A percentile compares a stretch with the other conserved stretches of the same genome.
phyloP scores from a whole-genome alignment of 176 grass and related monocot genomes.

The Elymus sibiricus region DNA sequence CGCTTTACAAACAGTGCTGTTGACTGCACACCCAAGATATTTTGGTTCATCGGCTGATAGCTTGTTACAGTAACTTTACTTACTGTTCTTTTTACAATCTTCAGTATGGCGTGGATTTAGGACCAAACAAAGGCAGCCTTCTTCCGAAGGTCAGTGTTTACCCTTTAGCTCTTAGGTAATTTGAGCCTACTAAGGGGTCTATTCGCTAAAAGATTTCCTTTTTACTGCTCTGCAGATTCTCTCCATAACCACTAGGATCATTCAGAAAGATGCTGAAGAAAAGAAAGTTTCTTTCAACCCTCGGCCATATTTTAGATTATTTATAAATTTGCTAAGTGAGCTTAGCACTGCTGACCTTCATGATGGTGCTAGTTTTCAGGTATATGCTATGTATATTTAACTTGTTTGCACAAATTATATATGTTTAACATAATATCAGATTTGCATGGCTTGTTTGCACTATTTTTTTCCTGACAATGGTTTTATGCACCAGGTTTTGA shows the following conservation, averaged over 20 bases:
- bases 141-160: constrained; percentile 67
- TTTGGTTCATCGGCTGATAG: background rate
- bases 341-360: constrained; percentile 65
- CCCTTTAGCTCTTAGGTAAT: background rate
- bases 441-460: background rate
- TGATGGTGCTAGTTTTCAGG: constrained; percentile 80
- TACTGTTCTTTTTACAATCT: constrained; percentile 28
- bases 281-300: constrained; percentile 85
- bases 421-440: background rate
- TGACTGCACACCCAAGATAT: background rate
- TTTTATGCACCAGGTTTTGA: constrained; percentile 42
- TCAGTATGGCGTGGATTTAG: constrained; percentile 67
- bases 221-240: constrained; percentile 64
- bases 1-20: background rate
- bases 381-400: constrained; percentile 25
- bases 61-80: background rate
- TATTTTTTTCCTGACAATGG: background rate
- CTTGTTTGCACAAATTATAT: background rate
- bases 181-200: background rate
- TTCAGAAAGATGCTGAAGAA: constrained; percentile 95
- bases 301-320: constrained; percentile 78
- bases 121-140: constrained; percentile 63
- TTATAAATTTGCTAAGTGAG: constrained; percentile 88
- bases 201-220: constrained; percentile 13
- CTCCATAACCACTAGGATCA: constrained; percentile 54